Percentiles rank a stretch among this genome's conserved stretches.
These are phyloP conservation scores for Larix sibirica DNA, from an alignment of 83 land plant species.

Conservation along the genomic window DNA sequence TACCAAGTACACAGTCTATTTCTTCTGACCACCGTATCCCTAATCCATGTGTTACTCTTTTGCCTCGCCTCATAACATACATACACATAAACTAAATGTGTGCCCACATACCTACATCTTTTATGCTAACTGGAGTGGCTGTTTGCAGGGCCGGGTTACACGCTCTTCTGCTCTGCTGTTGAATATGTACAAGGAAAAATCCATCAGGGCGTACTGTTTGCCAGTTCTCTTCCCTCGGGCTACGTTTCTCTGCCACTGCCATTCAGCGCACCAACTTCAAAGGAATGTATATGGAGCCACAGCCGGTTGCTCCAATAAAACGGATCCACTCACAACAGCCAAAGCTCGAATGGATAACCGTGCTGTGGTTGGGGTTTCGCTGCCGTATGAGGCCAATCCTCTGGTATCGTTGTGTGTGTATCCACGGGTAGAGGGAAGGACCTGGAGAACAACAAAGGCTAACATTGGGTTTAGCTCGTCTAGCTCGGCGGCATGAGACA, in stretches of 20 bases:
- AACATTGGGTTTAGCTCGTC: neutral
- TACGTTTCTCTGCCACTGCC: too few relatives aligned
- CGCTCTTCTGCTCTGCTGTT: too few relatives aligned
- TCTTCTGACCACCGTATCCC: neutral
- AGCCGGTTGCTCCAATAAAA: neutral
- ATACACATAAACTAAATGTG: too few relatives aligned
- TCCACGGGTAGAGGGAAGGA: neutral
- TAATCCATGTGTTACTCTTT: neutral
- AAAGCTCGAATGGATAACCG: slow-evolving; percentile 4
- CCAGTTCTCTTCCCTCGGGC: too few relatives aligned
- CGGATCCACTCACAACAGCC: neutral
- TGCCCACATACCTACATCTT: neutral
- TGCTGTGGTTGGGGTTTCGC: neutral
- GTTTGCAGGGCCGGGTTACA: neutral
- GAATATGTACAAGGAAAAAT: too few relatives aligned
- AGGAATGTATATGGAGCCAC: neutral
- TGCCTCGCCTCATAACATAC: neutral
- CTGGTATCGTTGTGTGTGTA: too few relatives aligned
- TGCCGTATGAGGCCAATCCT: neutral
- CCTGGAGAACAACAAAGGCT: neutral
- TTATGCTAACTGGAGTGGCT: neutral
- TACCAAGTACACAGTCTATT: neutral
- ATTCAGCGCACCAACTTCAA: too few relatives aligned
- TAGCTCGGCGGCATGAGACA: too few relatives aligned
- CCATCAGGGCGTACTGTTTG: too few relatives aligned